Evolutionary conservation across 2,329 filamentous ascomycete genomes (phyloP), one percentile per base, ranked within the genome.

Genomic region (Pleurostoma richardsiae): DNA sequence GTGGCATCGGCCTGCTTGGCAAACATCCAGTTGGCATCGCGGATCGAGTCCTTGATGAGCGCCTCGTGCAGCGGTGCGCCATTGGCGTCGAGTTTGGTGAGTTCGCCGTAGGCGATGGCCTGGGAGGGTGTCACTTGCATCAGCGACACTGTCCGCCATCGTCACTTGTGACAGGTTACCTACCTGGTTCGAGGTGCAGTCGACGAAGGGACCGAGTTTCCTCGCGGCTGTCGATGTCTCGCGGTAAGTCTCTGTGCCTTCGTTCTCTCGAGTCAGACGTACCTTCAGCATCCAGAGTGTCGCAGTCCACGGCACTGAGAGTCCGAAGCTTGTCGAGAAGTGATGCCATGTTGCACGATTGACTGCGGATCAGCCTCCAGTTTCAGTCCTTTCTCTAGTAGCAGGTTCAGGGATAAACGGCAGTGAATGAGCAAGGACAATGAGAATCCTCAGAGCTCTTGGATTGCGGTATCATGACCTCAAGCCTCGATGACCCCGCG

Each of bases 161-260:
- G 19, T 19, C 19, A 19, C 19, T 19, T 19, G 19, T 19, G 19
- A 19, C 19, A 19, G 19, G 30, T 28, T 44, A 41, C 52, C 47
- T 53, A 74, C 74, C 61, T 79, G 76, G 46, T 79, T 79, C 2
- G 75, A 78, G 26, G 76, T 79, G 50, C 73, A 78, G 52, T 79
- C 74, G 4, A 68, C 61, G 48, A 78, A 79, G 2, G 72, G 72
- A 10, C 71, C 74, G 3, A 75, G 54, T 6, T 61, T 54, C 54
- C 63, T 66, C 10, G 71, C 68, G 33, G 77, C 74, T 76, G 48
- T 10, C 26, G 6, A 19, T 19, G 19, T 19, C 19, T 19, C 2
- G 19, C 19, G 19, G 19, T 19, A 19, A 19, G 19, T 19, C 19
- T 19, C 19, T 19, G 19, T 19, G 19, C 19, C 19, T 19, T 19